These are phyloP conservation scores for Pisolithus orientalis DNA, from an alignment of 768 basidiomycete species.

Conservation along the genomic window DNA sequence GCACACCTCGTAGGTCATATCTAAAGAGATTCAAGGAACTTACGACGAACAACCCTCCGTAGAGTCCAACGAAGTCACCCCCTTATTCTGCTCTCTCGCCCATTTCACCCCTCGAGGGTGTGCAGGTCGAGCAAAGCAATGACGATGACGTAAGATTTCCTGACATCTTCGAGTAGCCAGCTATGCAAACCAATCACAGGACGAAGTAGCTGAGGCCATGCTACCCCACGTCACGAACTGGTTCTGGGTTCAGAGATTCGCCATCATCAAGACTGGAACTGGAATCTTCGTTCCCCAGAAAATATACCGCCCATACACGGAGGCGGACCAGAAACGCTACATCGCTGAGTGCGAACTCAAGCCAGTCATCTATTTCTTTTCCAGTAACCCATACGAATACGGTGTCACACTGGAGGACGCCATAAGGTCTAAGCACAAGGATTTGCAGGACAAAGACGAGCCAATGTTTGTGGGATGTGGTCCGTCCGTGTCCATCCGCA, in stretches of 20 bases:
- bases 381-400: conserved; percentile 44
- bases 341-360: conserved; percentile 65
- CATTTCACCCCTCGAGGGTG: not conserved
- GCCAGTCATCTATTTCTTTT: conserved; percentile 57
- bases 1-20: not conserved
- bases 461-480: conserved; percentile 67
- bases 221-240: conserved; percentile 23
- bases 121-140: not conserved
- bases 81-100: not conserved
- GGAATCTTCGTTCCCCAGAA: conserved; percentile 61
- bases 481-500: conserved; percentile 72
- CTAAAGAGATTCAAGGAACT: not conserved
- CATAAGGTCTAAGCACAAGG: conserved; percentile 50
- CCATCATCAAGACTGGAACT: conserved; percentile 20
- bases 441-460: conserved; percentile 53
- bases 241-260: conserved; percentile 12
- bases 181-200: conserved; percentile 11
- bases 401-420: conserved; percentile 64
- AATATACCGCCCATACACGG: conserved; percentile 73
- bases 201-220: conserved; percentile 12
- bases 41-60: not conserved
- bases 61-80: not conserved
- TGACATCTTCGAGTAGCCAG: not conserved
- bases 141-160: conserved; percentile 10
- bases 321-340: conserved; percentile 70